Evolutionary conservation across 371 early-diverging fungal species (phyloP).

Genomic region (Capniomyces stellatus): DNA sequence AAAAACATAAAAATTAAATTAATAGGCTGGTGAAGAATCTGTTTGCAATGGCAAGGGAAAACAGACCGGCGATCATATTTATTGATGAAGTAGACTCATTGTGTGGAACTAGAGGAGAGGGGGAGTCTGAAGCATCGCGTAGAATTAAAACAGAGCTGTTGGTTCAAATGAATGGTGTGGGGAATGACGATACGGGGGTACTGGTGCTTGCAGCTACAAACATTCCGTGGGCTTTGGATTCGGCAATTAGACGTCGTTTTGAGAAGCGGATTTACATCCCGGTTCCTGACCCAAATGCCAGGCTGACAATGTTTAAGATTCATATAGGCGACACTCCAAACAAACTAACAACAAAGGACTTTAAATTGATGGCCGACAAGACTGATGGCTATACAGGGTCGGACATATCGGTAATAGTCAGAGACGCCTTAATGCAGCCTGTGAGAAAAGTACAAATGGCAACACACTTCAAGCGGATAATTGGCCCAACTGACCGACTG

Average conservation of each 20-base stretch:
- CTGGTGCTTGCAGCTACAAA: slow-evolving; percentile 93
- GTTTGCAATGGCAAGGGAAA: slow-evolving; percentile 85
- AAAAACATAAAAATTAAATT: too few species aligned
- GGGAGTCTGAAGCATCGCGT: slow-evolving; percentile 85
- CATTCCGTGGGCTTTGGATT: slow-evolving; percentile 90
- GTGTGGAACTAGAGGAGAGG: slow-evolving; percentile 85
- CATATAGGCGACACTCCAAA: slow-evolving; percentile 35
- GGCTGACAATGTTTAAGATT: slow-evolving; percentile 42
- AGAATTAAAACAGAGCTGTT: slow-evolving; percentile 91
- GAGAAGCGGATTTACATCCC: slow-evolving; percentile 62
- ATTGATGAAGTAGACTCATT: slow-evolving; percentile 97
- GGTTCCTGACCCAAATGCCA: slow-evolving; percentile 58
- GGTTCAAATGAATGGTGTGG: slow-evolving; percentile 97
- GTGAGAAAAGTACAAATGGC: slow-evolving; percentile 71
- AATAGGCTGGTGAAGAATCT: slow-evolving; percentile 74
- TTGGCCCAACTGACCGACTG: slow-evolving; percentile 27
- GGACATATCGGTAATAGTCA: slow-evolving; percentile 79
- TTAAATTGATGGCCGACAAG: slow-evolving; percentile 30
- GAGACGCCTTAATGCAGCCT: slow-evolving; percentile 48
- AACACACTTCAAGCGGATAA: slow-evolving; percentile 83
- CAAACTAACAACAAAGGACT: slow-evolving; percentile 33
- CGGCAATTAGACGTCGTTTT: slow-evolving; percentile 72
- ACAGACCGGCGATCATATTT: slow-evolving; percentile 87
- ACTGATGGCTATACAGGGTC: slow-evolving; percentile 63
- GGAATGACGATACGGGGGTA: slow-evolving; percentile 81